Percentiles rank a stretch among this genome's conserved stretches.
These are phyloP conservation scores for Arabidopsis arenosa DNA, from an alignment of 345 rosid genomes.

Conservation along the genomic window DNA sequence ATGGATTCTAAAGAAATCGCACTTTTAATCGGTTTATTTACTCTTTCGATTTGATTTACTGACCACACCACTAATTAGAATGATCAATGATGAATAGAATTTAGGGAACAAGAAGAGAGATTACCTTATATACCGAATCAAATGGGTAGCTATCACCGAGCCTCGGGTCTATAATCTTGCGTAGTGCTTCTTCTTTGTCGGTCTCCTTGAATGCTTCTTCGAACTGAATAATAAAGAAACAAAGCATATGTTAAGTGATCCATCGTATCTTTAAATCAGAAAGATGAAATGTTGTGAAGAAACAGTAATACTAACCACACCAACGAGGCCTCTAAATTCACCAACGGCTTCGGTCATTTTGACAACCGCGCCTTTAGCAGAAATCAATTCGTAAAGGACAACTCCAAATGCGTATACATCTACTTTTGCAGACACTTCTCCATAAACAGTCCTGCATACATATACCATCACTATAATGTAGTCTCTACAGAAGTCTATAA, in stretches of 20 bases:
- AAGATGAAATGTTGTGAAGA: not conserved
- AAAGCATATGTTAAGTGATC: constrained; percentile 2
- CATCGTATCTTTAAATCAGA: not conserved
- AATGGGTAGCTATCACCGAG: constrained; percentile 75
- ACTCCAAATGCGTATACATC: constrained; percentile 98
- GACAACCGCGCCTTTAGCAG: constrained; percentile 92
- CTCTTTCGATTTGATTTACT: no score
- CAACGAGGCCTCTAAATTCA: constrained; percentile 86
- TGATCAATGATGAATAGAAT: not conserved
- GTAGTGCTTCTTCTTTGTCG: constrained; percentile 64
- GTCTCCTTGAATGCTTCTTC: constrained; percentile 69
- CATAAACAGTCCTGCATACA: constrained; percentile 77
- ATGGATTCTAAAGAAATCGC: no score
- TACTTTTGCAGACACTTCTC: constrained; percentile 88
- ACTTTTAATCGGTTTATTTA: no score
- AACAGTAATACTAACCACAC: constrained; percentile 61
- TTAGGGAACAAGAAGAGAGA: not conserved
- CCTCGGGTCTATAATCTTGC: constrained; percentile 69
- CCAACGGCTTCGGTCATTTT: constrained; percentile 52
- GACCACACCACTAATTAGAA: not conserved
- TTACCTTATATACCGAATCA: constrained; percentile 80
- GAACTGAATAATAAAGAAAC: constrained; percentile 52
- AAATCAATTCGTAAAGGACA: constrained; percentile 89
- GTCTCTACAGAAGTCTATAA: not conserved
- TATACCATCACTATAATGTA: not conserved